Evolutionary conservation across 1,139 yeast species (phyloP).

Genomic region (Martiniozyma asiatica): DNA sequence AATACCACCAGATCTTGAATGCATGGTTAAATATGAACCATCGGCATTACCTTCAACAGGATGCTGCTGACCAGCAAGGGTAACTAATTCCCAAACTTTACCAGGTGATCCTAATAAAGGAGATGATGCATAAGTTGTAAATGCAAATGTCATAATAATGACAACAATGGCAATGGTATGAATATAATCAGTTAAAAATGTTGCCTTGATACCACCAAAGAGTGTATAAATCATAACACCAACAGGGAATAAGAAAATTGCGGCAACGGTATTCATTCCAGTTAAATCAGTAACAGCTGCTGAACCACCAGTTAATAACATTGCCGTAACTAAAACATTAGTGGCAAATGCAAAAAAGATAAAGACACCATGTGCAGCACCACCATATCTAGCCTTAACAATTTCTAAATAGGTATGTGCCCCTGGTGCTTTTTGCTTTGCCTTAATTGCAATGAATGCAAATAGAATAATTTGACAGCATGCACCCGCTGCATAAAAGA

Average conservation of each 20-base stretch:
- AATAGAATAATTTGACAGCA: slow-evolving; percentile 40
- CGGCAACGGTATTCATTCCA: slow-evolving; percentile 29
- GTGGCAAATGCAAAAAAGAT: slow-evolving; percentile 18
- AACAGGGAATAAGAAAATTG: slow-evolving; percentile 30
- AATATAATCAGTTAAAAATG: slow-evolving; percentile 25
- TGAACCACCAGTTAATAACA: slow-evolving; percentile 29
- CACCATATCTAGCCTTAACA: slow-evolving; percentile 36
- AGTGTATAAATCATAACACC: slow-evolving; percentile 32
- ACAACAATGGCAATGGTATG: slow-evolving; percentile 20
- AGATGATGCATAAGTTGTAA: slow-evolving; percentile 30
- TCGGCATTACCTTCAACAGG: slow-evolving; percentile 33
- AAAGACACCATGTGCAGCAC: slow-evolving; percentile 20
- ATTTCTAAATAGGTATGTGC: slow-evolving; percentile 46
- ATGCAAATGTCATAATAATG: slow-evolving; percentile 25
- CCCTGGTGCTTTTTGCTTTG: slow-evolving; percentile 41
- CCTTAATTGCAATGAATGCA: slow-evolving; percentile 40
- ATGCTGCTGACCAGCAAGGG: slow-evolving; percentile 19
- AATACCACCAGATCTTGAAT: slow-evolving; percentile 28
- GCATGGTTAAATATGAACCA: slow-evolving; percentile 37
- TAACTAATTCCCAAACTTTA: slow-evolving; percentile 33
- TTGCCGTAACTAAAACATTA: slow-evolving; percentile 22
- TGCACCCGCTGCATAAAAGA: slow-evolving; percentile 43
- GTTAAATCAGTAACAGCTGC: slow-evolving; percentile 28
- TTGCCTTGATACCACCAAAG: slow-evolving; percentile 34
- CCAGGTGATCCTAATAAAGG: slow-evolving; percentile 35